Base-by-base conservation (phyloP, 768 basidiomycete species). In the Amanita pseudoporphyria region DNA sequence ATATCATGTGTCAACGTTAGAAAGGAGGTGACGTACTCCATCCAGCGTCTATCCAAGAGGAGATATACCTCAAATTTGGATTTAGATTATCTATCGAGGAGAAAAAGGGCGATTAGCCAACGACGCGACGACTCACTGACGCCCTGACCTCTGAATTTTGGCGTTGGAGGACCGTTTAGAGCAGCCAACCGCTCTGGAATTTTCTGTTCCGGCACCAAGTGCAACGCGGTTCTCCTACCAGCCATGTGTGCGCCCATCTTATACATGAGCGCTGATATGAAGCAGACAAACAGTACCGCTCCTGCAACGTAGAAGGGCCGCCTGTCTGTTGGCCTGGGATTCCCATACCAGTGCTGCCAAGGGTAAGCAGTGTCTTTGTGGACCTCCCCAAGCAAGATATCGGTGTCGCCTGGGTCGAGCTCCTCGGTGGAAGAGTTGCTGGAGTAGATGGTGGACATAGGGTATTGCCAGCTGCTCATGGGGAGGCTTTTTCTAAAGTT, bases 1-100 rank as follows among this genome's bases (percentile, higher is more conserved):
- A 28, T 33, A 9, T 18, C 24, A 28, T 14, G 10, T 2, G 12
- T 3, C 6, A 22, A 21, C 36, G 16, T 43, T 54, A 52, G 37
- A 2, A 50, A 12, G 26, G 39, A 32, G 24, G 37, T 42, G 26
- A 72, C 79, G 56, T 59, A 79, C 78, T 85, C 84, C 84, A 87
- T 35, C 85, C 85, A n/a, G 84, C 82, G 32, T 79, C 78, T 35
- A 79, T 69, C 82, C 82, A 87, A 12, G 82, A 82, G 1, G 83
- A 81, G 52, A 87, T 77, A 54, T 86, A 87, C 54, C 80, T 71
- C 3, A 67, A 66, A 49, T 83, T 76, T 16, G 73, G 64, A 13
- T 71, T 73, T 31, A 87, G 64, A 55, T 85, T 86, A 54, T 84
- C 84, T 82, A 42, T 6, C n/a, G 28, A 37, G 21, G 6, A 21